Percentiles rank a stretch among this genome's conserved stretches.
Conservation (phyloP, 169 alveolate species). For the Babesia sp. region DNA sequence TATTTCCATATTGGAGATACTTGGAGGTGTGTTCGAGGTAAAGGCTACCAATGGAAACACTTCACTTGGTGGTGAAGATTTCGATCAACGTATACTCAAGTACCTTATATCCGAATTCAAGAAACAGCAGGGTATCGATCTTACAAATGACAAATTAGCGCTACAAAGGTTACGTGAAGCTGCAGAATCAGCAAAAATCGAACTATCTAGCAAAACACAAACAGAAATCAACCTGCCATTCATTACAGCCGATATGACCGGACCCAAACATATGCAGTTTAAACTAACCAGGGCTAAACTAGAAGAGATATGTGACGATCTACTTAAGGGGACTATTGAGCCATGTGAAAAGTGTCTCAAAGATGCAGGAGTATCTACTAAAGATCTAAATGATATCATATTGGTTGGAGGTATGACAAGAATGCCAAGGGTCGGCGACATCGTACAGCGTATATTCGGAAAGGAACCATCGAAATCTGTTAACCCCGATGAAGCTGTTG, state of each 20-base stretch:
- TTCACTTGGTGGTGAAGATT: conserved; percentile 99
- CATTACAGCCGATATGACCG: conserved; percentile 97
- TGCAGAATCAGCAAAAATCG: conserved; percentile 98
- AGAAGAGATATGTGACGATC: conserved; percentile 88
- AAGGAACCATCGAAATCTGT: conserved; percentile 94
- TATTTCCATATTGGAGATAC: conserved; percentile 95
- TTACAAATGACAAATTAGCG: conserved; percentile 93
- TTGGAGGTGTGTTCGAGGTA: conserved; percentile 98
- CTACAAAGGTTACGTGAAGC: conserved; percentile 96
- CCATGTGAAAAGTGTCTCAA: conserved; percentile 94
- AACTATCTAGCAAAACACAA: conserved; percentile 91
- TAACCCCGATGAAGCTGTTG: conserved; percentile 99
- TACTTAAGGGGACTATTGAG: conserved; percentile 90
- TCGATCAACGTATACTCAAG: conserved; percentile 92
- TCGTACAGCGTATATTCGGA: conserved; percentile 90
- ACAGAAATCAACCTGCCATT: conserved; percentile 96
- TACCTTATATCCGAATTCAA: conserved; percentile 94
- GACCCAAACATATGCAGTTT: conserved; percentile 97
- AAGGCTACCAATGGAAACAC: conserved; percentile 99
- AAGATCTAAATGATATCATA: conserved; percentile 93
- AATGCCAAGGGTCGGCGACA: conserved; percentile 96
- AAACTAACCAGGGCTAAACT: conserved; percentile 93
- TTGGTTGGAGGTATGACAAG: conserved; percentile 99
- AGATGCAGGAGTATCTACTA: conserved; percentile 91
- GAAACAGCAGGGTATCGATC: conserved; percentile 93